Percentiles rank a stretch among this genome's conserved stretches.
These are phyloP conservation scores for Ophiocordyceps sinensis DNA, from an alignment of 2,329 filamentous ascomycete species.

Conservation along the genomic window DNA sequence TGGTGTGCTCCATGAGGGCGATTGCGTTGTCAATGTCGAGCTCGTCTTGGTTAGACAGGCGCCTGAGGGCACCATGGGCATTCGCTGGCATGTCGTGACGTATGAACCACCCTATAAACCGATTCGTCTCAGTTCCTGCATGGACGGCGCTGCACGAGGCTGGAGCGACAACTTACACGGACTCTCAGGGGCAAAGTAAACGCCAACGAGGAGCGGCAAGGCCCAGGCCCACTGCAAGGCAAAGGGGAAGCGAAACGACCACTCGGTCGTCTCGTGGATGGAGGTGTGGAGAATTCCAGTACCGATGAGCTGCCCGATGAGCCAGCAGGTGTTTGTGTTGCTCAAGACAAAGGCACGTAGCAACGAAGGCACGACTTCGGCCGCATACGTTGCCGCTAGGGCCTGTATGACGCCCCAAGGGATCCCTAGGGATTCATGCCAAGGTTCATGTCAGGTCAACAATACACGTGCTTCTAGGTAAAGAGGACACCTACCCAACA, in stretches of 20 bases:
- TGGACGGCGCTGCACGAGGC: background rate
- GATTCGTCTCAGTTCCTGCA: too few species aligned
- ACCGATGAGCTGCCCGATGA: constrained; percentile 38
- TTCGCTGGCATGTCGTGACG: constrained; percentile 23
- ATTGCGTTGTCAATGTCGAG: constrained; percentile 33
- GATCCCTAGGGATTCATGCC: constrained; percentile 20
- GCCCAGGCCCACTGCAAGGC: constrained; percentile 39
- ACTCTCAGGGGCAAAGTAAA: constrained; percentile 31
- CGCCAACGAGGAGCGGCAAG: constrained; percentile 26
- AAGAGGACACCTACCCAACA: background rate
- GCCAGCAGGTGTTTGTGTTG: constrained; percentile 39
- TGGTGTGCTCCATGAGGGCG: constrained; percentile 39
- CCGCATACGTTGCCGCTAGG: constrained; percentile 36
- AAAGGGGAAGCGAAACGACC: constrained; percentile 36
- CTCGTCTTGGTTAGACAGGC: constrained; percentile 20
- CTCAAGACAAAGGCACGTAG: constrained; percentile 29
- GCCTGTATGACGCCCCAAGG: constrained; percentile 39
- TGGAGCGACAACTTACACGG: constrained; percentile 8
- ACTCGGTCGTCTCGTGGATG: constrained; percentile 22
- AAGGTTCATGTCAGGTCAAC: background rate
- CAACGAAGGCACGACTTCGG: constrained; percentile 35
- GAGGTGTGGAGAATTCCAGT: constrained; percentile 31
- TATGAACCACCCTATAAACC: constrained; percentile 29
- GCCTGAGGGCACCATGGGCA: constrained; percentile 23
- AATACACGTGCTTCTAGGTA: background rate